Conservation (phyloP, 129 eudicot species). For the Silybum marianum region DNA sequence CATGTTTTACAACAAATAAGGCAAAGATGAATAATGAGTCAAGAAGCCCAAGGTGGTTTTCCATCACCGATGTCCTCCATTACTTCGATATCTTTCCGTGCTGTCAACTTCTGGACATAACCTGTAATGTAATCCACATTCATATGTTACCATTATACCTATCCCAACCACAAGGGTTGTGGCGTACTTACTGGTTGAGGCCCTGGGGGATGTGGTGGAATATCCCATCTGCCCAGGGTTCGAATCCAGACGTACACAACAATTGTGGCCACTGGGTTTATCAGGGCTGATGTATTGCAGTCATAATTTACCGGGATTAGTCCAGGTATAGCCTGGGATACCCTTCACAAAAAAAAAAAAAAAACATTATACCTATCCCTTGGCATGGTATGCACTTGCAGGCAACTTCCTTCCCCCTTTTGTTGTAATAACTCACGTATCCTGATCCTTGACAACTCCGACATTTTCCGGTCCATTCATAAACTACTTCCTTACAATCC, state of each 20-base stretch:
- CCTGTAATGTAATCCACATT: constrained; percentile 56
- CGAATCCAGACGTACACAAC: too few relatives aligned
- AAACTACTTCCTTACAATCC: constrained; percentile 79
- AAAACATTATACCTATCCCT: constrained; percentile 78
- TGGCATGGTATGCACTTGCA: constrained; percentile 97
- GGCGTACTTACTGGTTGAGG: too few relatives aligned
- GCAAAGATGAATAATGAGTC: constrained; percentile 28
- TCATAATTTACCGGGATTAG: too few relatives aligned
- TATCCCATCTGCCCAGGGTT: too few relatives aligned
- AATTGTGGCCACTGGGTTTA: too few relatives aligned
- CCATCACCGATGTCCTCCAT: constrained; percentile 91
- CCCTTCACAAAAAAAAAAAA: too few relatives aligned
- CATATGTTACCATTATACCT: constrained; percentile 54
- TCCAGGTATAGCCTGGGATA: too few relatives aligned
- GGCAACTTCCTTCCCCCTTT: constrained; percentile 71
- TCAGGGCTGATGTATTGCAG: too few relatives aligned
- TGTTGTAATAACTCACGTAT: constrained; percentile 67
- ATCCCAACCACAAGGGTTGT: too few relatives aligned
- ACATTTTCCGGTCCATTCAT: constrained; percentile 96
- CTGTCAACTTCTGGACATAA: constrained; percentile 93
- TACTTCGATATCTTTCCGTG: constrained; percentile 76
- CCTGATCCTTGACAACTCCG: constrained; percentile 98
- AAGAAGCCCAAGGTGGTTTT: constrained; percentile 56
- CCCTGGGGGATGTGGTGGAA: too few relatives aligned
- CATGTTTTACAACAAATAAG: constrained; percentile 28